A percentile compares a stretch with the other conserved stretches of the same genome.
Evolutionary conservation across 2,329 filamentous ascomycete species (phyloP).

Genomic region (Remersonia thermophila): DNA sequence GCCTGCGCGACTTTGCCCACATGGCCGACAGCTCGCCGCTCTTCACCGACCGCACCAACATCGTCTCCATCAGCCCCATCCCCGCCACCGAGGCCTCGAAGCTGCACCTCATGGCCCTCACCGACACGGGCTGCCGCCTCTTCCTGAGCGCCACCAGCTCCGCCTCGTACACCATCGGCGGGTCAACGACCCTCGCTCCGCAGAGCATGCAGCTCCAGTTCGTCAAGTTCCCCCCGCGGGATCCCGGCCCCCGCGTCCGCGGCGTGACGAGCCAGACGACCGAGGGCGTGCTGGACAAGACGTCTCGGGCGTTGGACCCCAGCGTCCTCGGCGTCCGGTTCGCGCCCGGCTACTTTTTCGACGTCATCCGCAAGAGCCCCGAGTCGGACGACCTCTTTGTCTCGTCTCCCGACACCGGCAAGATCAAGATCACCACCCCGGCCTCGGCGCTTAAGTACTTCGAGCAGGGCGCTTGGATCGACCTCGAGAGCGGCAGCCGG

Average conservation of each 20-base stretch:
- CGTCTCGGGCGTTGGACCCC: slow-evolving; percentile 35
- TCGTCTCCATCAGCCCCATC: slow-evolving; percentile 80
- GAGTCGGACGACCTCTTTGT: slow-evolving; percentile 63
- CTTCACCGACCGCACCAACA: slow-evolving; percentile 54
- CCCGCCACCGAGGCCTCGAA: slow-evolving; percentile 66
- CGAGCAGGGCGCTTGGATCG: slow-evolving; percentile 72
- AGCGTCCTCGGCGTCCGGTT: slow-evolving; percentile 50
- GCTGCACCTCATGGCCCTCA: slow-evolving; percentile 80
- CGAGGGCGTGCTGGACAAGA: slow-evolving; percentile 33
- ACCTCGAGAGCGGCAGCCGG: slow-evolving; percentile 49
- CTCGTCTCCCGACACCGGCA: slow-evolving; percentile 75
- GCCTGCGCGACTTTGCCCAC: slow-evolving; percentile 66
- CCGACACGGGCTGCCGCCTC: slow-evolving; percentile 78
- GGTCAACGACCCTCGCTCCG: slow-evolving; percentile 50
- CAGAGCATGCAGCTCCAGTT: slow-evolving; percentile 97
- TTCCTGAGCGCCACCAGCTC: slow-evolving; percentile 85
- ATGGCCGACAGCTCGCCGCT: slow-evolving; percentile 66
- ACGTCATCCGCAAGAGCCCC: slow-evolving; percentile 56
- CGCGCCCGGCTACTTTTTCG: slow-evolving; percentile 82
- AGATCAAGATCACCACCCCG: slow-evolving; percentile 52
- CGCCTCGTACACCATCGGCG: slow-evolving; percentile 50
- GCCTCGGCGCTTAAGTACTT: slow-evolving; percentile 49
- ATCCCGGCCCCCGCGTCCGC: slow-evolving; percentile 15
- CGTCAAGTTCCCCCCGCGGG: slow-evolving; percentile 76
- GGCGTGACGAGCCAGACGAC: slow-evolving; percentile 17